Percentiles rank a stretch among this genome's conserved stretches.
Conservation (phyloP, 345 rosid genomes). For the Bretschneidera sinensis region DNA sequence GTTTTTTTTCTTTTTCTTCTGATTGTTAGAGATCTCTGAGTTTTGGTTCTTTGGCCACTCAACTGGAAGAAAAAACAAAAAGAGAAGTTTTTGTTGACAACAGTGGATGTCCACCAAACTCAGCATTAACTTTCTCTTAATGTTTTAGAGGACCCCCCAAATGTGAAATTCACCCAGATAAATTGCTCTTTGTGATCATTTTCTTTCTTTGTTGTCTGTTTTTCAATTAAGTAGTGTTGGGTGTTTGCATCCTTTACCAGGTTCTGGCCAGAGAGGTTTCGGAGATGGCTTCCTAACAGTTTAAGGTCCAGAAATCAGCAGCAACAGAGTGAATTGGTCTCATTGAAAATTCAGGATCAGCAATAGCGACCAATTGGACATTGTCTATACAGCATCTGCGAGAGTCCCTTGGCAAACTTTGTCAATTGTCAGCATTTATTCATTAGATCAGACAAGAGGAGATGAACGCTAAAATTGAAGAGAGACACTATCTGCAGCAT, state of each 20-base stretch:
- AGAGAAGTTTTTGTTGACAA: not conserved
- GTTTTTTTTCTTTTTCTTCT: too few species aligned
- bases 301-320: slow-evolving; percentile 41
- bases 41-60: not conserved
- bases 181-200: not conserved
- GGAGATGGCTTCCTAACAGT: slow-evolving; percentile 55
- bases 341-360: slow-evolving; percentile 62
- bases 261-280: slow-evolving; percentile 67
- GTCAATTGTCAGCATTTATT: too few species aligned
- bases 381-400: not conserved
- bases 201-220: not conserved
- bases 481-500: not conserved
- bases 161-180: not conserved
- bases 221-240: not conserved
- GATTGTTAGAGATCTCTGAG: too few species aligned
- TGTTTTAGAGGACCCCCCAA: not conserved
- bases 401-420: not conserved
- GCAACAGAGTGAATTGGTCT: slow-evolving; percentile 66
- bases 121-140: not conserved
- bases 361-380: slow-evolving; percentile 31
- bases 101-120: not conserved
- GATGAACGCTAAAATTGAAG: not conserved
- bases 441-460: too few species aligned
- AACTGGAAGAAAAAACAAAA: not conserved
- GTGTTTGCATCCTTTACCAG: slow-evolving; percentile 29